A percentile compares a stretch with the other conserved stretches of the same genome.
phyloP scores from a whole-genome alignment of 306 rosid species.

The Neltuma alba region DNA sequence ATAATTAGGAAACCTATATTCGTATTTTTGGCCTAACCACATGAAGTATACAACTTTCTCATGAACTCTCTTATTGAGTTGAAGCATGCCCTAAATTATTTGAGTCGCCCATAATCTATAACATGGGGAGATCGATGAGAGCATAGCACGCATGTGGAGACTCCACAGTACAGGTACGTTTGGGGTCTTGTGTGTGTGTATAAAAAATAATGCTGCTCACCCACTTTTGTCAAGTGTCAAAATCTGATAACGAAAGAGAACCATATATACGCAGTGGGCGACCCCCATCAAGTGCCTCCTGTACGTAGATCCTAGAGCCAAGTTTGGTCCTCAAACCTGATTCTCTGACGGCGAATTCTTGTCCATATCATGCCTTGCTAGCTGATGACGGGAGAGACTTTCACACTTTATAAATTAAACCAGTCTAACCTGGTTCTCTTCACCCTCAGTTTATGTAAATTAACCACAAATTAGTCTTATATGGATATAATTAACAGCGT shows the following conservation, averaged over 20 bases:
- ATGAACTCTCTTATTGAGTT: neutral
- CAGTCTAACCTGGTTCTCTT: no score
- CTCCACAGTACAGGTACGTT: neutral
- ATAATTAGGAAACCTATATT: neutral
- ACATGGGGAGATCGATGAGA: neutral
- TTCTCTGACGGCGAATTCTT: neutral
- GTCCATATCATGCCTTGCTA: neutral
- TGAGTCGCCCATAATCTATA: neutral
- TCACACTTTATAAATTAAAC: no score
- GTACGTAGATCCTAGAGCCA: neutral
- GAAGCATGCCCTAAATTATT: neutral
- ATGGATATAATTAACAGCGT: no score
- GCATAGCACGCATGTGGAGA: neutral
- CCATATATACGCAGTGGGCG: neutral
- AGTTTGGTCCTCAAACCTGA: no score
- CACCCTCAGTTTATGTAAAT: neutral
- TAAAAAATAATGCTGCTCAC: neutral
- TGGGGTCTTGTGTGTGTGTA: neutral
- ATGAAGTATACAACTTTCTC: neutral
- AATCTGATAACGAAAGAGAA: neutral
- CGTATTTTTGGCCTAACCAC: neutral
- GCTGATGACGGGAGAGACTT: neutral
- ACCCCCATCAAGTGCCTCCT: neutral
- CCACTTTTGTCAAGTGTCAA: neutral
- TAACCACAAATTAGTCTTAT: no score